Conservation (phyloP, 371 early-diverging fungal genomes). For the Circinella umbellata region DNA sequence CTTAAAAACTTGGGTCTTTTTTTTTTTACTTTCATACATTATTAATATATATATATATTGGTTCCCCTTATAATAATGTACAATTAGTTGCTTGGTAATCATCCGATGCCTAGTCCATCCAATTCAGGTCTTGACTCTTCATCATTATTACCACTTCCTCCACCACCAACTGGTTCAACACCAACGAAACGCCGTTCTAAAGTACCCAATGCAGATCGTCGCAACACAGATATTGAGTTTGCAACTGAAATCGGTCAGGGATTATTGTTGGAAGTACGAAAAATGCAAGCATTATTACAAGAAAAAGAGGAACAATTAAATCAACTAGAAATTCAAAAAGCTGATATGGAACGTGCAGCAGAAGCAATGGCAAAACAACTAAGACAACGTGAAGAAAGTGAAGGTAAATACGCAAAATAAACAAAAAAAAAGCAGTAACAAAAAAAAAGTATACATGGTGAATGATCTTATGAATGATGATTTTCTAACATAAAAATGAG, state of each 20-base stretch:
- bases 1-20: not conserved
- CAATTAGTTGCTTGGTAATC: not conserved
- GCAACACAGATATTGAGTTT: slow-evolving; percentile 59
- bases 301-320: slow-evolving; percentile 70
- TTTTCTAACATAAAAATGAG: not conserved
- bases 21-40: not conserved
- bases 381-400: slow-evolving; percentile 57
- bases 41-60: not conserved
- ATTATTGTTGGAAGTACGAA: slow-evolving; percentile 52
- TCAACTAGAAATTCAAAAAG: slow-evolving; percentile 62
- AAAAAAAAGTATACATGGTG: not conserved
- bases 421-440: no score
- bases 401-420: slow-evolving; percentile 41
- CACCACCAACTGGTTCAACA: slow-evolving; percentile 41
- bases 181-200: slow-evolving; percentile 49
- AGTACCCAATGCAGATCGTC: slow-evolving; percentile 37
- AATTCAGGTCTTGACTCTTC: slow-evolving; percentile 14
- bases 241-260: slow-evolving; percentile 61
- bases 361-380: slow-evolving; percentile 61
- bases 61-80: not conserved
- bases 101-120: slow-evolving; percentile 14
- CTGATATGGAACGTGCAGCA: slow-evolving; percentile 60
- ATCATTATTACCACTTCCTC: slow-evolving; percentile 34
- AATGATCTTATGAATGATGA: no score
- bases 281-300: slow-evolving; percentile 49